Evolutionary conservation across 1,284 basidiomycete genomes (phyloP).

Genomic region (Mycena sp.): DNA sequence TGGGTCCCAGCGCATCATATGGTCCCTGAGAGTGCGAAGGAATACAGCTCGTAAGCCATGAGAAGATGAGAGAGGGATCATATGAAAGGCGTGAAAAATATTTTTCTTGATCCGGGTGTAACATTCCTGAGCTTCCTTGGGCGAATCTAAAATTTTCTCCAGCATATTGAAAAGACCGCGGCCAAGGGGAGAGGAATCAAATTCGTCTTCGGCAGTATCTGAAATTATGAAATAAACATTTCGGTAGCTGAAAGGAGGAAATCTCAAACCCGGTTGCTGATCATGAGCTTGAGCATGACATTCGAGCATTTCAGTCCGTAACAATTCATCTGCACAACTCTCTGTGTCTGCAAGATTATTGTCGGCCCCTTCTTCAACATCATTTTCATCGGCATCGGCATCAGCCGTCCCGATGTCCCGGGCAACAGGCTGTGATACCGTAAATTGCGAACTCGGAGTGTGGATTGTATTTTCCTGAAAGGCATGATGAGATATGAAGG

Average conservation of each 20-base stretch:
- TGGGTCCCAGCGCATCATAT: conserved; percentile 23
- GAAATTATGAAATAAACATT: background rate
- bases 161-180: background rate
- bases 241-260: no score
- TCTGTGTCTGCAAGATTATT: background rate
- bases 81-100: conserved; percentile 28
- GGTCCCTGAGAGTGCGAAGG: conserved; percentile 4
- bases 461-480: no score
- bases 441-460: no score
- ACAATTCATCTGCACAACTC: background rate
- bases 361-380: background rate
- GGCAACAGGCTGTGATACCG: no score
- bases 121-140: background rate
- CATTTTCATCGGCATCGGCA: no score
- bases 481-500: no score
- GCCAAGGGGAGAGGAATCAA: background rate
- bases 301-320: background rate
- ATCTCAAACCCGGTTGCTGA: background rate
- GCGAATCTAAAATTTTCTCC: no score
- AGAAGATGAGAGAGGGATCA: conserved; percentile 5
- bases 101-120: conserved; percentile 24
- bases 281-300: background rate
- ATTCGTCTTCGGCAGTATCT: background rate
- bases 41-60: conserved; percentile 20
- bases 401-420: no score